phyloP scores from a whole-genome alignment of 2,329 filamentous ascomycete species.

The Phoma sp. region DNA sequence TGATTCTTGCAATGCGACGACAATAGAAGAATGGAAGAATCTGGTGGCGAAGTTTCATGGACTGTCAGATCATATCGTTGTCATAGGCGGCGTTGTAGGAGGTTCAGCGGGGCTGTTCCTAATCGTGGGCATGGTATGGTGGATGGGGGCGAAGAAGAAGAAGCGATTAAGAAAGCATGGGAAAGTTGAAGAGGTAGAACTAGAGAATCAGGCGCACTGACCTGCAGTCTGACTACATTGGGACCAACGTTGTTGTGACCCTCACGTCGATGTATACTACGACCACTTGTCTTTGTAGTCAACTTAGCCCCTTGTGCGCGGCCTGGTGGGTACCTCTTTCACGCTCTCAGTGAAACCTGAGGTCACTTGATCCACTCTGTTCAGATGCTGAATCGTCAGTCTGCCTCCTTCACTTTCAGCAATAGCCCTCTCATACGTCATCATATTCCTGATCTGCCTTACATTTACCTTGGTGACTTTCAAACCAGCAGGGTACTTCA shows the following conservation, averaged over 20 bases:
- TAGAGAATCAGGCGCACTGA: too few species aligned
- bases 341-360: slow-evolving; percentile 17
- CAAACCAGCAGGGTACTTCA: slow-evolving; percentile 32
- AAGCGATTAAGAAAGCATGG: background rate
- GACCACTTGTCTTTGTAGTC: background rate
- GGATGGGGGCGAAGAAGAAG: background rate
- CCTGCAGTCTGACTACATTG: too few species aligned
- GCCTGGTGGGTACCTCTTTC: slow-evolving; percentile 7
- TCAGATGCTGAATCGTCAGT: slow-evolving; percentile 11
- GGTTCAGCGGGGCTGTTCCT: too few species aligned
- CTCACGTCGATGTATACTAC: too few species aligned
- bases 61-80: too few species aligned
- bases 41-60: too few species aligned
- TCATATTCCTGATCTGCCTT: slow-evolving; percentile 51
- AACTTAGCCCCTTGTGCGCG: background rate
- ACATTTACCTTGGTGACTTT: slow-evolving; percentile 46
- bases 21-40: background rate
- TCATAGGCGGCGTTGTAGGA: background rate
- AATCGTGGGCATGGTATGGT: background rate
- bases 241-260: too few species aligned
- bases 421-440: slow-evolving; percentile 23
- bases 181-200: background rate
- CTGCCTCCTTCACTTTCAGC: slow-evolving; percentile 14
- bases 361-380: slow-evolving; percentile 11
- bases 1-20: background rate